Percentiles rank a stretch among this genome's conserved stretches.
phyloP scores from a whole-genome alignment of 2,329 filamentous ascomycete genomes.

The Hypoxylon sp. region DNA sequence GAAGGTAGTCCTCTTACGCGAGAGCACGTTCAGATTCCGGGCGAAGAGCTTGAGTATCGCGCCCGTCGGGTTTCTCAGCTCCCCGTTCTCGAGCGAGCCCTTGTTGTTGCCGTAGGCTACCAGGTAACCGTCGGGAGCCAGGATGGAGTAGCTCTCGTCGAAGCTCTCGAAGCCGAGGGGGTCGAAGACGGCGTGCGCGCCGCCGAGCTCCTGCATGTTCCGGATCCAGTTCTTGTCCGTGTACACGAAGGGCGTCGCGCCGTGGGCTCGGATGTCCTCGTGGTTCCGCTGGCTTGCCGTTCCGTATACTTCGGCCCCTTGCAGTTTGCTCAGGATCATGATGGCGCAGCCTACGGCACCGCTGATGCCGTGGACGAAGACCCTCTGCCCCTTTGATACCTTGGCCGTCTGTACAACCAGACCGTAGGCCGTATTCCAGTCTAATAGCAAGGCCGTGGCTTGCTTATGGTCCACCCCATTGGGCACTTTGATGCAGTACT shows the following conservation, averaged over 20 bases:
- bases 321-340: conserved; percentile 52
- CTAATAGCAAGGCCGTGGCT: conserved; percentile 52
- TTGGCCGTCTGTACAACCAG: conserved; percentile 50
- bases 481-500: conserved; percentile 55
- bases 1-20: conserved; percentile 46
- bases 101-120: conserved; percentile 53
- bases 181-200: conserved; percentile 50
- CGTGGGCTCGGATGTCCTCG: conserved; percentile 48
- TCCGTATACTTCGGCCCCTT: conserved; percentile 58
- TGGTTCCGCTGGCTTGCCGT: conserved; percentile 59
- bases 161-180: conserved; percentile 60
- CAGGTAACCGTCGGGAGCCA: conserved; percentile 51
- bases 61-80: conserved; percentile 34
- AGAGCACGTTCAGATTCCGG: conserved; percentile 34
- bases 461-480: conserved; percentile 51
- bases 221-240: conserved; percentile 58
- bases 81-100: conserved; percentile 39
- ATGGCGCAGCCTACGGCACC: conserved; percentile 58
- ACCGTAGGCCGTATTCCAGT: conserved; percentile 56
- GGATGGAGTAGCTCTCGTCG: conserved; percentile 58
- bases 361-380: conserved; percentile 61
- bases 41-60: conserved; percentile 46
- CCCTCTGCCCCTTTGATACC: conserved; percentile 53
- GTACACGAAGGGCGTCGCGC: conserved; percentile 57
- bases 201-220: conserved; percentile 55